phyloP scores from a whole-genome alignment of 306 rosid species.

The Lathyrus tuberosus region DNA sequence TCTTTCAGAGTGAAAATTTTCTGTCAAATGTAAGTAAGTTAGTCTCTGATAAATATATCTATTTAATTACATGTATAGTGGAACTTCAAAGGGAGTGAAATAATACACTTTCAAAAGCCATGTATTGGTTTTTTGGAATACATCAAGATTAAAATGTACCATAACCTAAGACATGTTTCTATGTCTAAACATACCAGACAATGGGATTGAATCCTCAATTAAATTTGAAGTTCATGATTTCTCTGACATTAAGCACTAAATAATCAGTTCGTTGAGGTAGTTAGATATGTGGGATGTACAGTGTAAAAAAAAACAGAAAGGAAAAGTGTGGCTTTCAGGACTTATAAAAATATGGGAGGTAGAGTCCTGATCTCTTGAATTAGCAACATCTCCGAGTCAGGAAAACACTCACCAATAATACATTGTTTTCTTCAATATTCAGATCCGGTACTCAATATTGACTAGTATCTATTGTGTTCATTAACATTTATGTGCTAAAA shows the following conservation, averaged over 20 bases:
- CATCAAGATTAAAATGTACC: slow-evolving; percentile 4
- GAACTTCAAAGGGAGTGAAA: slow-evolving; percentile 16
- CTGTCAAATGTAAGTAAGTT: slow-evolving; percentile 51
- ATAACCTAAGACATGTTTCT: background rate
- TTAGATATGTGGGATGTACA: background rate
- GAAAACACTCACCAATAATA: background rate
- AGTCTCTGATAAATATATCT: slow-evolving; percentile 34
- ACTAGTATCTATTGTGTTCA: slow-evolving; percentile 3
- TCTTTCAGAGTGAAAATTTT: slow-evolving; percentile 61
- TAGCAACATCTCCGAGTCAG: background rate
- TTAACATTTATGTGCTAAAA: slow-evolving; percentile 6
- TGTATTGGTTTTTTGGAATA: slow-evolving; percentile 3
- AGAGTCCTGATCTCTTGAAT: background rate
- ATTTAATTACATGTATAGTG: slow-evolving; percentile 2
- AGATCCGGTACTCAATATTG: background rate
- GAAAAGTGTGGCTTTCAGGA: background rate
- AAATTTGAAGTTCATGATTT: slow-evolving; percentile 1
- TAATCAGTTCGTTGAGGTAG: slow-evolving; percentile 4
- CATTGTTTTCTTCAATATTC: background rate
- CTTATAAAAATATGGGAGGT: background rate
- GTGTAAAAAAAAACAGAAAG: background rate
- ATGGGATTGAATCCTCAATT: background rate
- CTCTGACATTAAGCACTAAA: background rate
- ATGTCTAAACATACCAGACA: slow-evolving; percentile 2
- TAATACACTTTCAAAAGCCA: slow-evolving; percentile 31